Evolutionary conservation across 805 yeast species (phyloP).

Genomic region (Candida odintsovae): DNA sequence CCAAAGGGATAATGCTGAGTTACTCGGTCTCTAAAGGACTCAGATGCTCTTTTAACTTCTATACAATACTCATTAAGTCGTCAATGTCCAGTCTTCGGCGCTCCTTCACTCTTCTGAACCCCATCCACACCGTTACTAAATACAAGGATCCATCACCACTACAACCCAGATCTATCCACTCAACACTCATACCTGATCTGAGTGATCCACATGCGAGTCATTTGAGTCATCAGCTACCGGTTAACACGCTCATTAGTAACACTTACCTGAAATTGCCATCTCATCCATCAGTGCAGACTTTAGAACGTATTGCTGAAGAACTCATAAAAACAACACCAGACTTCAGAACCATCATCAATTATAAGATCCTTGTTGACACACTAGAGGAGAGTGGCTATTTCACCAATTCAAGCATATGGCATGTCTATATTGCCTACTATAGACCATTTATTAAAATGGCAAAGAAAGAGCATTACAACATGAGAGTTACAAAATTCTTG

Average conservation of each 20-base stretch:
- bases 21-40: not conserved
- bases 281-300: not conserved
- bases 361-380: constrained; percentile 2
- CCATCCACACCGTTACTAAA: not conserved
- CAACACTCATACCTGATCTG: not conserved
- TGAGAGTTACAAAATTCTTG: not conserved
- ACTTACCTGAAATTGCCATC: not conserved
- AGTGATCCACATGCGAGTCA: not conserved
- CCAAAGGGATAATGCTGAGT: no score
- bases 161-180: not conserved
- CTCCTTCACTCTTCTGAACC: not conserved
- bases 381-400: constrained; percentile 1
- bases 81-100: not conserved
- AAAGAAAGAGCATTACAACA: constrained; percentile 6
- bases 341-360: constrained; percentile 7
- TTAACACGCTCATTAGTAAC: not conserved
- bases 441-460: constrained; percentile 5
- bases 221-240: not conserved
- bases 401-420: not conserved
- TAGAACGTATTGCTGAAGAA: constrained; percentile 1
- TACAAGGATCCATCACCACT: not conserved
- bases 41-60: not conserved
- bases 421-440: not conserved
- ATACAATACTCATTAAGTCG: not conserved
- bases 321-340: not conserved